phyloP scores from a whole-genome alignment of 257 asterid genomes.

The Penstemon eatonii region DNA sequence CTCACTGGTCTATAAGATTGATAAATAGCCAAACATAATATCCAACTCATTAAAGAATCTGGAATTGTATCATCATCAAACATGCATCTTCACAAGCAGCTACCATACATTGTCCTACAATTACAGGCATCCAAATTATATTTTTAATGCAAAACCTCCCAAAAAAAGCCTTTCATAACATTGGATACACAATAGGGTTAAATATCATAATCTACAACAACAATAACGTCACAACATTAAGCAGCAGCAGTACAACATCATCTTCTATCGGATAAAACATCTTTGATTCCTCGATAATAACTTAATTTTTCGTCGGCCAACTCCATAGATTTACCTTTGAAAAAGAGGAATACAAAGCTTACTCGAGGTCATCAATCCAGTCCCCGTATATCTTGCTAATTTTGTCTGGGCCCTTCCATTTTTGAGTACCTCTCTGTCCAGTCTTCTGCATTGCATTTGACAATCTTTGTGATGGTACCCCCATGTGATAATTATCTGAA shows the following conservation, averaged over 20 bases:
- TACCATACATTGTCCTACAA: background rate
- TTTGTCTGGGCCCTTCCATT: constrained; percentile 77
- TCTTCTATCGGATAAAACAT: too few relatives aligned
- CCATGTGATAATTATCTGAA: constrained; percentile 41
- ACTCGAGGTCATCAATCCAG: constrained; percentile 56
- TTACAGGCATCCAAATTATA: background rate
- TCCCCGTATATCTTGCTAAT: constrained; percentile 70
- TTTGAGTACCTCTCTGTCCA: constrained; percentile 34
- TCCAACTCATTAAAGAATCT: background rate
- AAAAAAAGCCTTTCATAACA: background rate
- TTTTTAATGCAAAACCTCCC: background rate
- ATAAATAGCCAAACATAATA: too few relatives aligned
- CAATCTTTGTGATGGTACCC: constrained; percentile 55
- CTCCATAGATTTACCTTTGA: background rate
- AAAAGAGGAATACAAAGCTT: background rate
- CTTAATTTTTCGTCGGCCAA: too few relatives aligned
- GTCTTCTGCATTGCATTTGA: constrained; percentile 40
- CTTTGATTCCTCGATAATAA: too few relatives aligned
- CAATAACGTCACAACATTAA: too few relatives aligned
- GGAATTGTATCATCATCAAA: background rate
- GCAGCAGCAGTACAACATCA: too few relatives aligned
- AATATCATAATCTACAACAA: too few relatives aligned
- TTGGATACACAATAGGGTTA: too few relatives aligned
- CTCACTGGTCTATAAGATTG: too few relatives aligned
- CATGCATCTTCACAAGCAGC: background rate